Evolutionary conservation across 2,329 filamentous ascomycete genomes (phyloP).

Genomic region (Plenodomus biglobosus): DNA sequence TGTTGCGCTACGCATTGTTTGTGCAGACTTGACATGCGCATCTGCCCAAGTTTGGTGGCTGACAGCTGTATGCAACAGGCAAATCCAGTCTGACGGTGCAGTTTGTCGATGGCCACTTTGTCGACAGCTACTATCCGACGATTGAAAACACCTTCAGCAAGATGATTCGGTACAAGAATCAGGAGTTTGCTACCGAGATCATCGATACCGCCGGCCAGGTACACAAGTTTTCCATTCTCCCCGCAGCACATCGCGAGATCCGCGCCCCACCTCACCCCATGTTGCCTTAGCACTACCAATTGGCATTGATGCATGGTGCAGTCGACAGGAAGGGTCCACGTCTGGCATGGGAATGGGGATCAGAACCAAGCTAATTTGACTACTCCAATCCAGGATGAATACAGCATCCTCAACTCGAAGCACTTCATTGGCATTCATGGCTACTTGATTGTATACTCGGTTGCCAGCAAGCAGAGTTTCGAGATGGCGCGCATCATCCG

Average conservation of each 20-base stretch:
- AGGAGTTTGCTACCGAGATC: slow-evolving; percentile 94
- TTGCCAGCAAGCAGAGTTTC: slow-evolving; percentile 88
- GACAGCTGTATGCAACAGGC: slow-evolving; percentile 56
- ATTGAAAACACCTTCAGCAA: slow-evolving; percentile 99
- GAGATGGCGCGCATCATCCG: slow-evolving; percentile 96
- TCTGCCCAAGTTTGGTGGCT: slow-evolving; percentile 12
- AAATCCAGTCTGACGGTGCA: slow-evolving; percentile 97
- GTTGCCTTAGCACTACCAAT: slow-evolving; percentile 3
- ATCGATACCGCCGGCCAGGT: slow-evolving; percentile 97
- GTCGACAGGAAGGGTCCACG: slow-evolving; percentile 4
- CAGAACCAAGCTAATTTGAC: slow-evolving; percentile 24
- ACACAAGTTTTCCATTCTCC: slow-evolving; percentile 39
- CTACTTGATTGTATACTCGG: slow-evolving; percentile 98
- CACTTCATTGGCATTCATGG: slow-evolving; percentile 99
- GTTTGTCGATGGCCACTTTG: slow-evolving; percentile 96
- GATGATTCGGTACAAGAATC: slow-evolving; percentile 86
- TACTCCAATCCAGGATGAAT: slow-evolving; percentile 72
- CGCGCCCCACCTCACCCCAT: slow-evolving; percentile 14
- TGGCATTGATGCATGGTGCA: neutral
- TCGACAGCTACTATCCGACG: slow-evolving; percentile 98
- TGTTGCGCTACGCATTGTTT: slow-evolving; percentile 5
- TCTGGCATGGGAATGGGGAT: slow-evolving; percentile 7
- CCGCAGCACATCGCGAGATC: slow-evolving; percentile 13
- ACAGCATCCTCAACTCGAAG: slow-evolving; percentile 97
- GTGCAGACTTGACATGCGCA: slow-evolving; percentile 18